Conservation (phyloP, 192 early-diverging fungal genomes). For the Coemansia sp. region DNA sequence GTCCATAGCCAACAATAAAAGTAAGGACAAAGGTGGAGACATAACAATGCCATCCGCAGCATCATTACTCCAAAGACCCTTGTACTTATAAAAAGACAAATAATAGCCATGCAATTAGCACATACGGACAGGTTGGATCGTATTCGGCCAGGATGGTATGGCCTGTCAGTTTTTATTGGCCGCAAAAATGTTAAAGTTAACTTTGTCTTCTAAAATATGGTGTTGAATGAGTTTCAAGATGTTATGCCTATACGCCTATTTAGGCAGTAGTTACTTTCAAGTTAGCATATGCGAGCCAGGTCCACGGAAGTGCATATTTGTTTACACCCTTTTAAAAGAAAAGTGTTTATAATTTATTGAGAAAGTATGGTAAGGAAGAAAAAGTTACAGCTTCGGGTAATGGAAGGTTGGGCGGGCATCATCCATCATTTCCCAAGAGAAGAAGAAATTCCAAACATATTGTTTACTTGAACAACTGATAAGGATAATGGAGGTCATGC, state of each 20-base stretch:
- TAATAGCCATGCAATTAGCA: background rate
- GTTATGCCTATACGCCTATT: background rate
- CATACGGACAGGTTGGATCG: background rate
- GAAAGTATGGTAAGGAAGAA: background rate
- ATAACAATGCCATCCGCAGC: background rate
- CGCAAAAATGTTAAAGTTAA: background rate
- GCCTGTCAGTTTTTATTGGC: background rate
- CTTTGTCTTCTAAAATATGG: background rate
- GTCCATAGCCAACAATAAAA: background rate
- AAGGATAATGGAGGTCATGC: conserved; percentile 1
- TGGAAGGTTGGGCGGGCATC: background rate
- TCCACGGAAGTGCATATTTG: background rate
- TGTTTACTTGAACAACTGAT: background rate
- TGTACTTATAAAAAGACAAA: background rate
- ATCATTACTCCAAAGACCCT: background rate
- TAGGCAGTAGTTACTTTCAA: background rate
- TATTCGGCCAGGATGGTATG: background rate
- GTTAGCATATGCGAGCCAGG: background rate
- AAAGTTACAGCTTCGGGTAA: background rate
- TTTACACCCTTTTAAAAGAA: background rate
- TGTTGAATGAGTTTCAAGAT: background rate
- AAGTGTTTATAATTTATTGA: background rate
- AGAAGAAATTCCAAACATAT: background rate
- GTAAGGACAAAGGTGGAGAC: background rate
- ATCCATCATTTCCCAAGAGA: background rate